Conservation (phyloP, 192 early-diverging fungal species). For the Entomortierella chlamydospora region DNA sequence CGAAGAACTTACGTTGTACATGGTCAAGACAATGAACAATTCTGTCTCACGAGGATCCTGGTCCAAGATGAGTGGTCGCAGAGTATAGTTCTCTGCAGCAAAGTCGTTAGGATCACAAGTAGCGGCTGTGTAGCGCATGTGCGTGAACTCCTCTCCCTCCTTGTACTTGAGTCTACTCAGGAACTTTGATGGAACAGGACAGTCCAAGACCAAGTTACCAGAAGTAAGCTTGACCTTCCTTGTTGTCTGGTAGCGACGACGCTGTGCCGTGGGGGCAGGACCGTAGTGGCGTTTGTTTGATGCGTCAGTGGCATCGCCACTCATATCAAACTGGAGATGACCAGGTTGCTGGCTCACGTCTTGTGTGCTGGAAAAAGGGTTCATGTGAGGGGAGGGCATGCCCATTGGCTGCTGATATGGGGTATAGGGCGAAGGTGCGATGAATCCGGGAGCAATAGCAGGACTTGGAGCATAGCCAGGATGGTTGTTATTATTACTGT, state of each 20-base stretch:
- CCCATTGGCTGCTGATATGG: slow-evolving; percentile 42
- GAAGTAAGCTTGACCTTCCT: slow-evolving; percentile 71
- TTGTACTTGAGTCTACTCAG: slow-evolving; percentile 62
- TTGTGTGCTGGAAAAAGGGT: slow-evolving; percentile 37
- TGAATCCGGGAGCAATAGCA: slow-evolving; percentile 36
- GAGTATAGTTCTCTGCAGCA: slow-evolving; percentile 73
- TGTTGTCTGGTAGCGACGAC: slow-evolving; percentile 61
- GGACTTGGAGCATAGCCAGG: slow-evolving; percentile 39
- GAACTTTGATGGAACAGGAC: slow-evolving; percentile 72
- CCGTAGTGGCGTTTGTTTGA: slow-evolving; percentile 55
- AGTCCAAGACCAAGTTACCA: slow-evolving; percentile 81
- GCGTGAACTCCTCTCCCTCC: slow-evolving; percentile 85
- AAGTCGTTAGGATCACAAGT: slow-evolving; percentile 92
- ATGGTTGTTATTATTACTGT: slow-evolving; percentile 16
- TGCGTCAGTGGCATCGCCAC: slow-evolving; percentile 14
- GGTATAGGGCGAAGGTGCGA: slow-evolving; percentile 51
- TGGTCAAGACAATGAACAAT: slow-evolving; percentile 87
- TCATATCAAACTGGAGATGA: slow-evolving; percentile 42
- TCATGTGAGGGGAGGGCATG: slow-evolving; percentile 32
- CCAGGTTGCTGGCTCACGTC: slow-evolving; percentile 22
- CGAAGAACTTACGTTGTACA: slow-evolving; percentile 72
- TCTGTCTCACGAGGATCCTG: slow-evolving; percentile 69
- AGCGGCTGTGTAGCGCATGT: slow-evolving; percentile 94
- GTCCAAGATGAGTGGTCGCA: slow-evolving; percentile 70
- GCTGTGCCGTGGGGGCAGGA: slow-evolving; percentile 58